phyloP scores from a whole-genome alignment of 140 eudicot genomes.

The Stevia rebaudiana region DNA sequence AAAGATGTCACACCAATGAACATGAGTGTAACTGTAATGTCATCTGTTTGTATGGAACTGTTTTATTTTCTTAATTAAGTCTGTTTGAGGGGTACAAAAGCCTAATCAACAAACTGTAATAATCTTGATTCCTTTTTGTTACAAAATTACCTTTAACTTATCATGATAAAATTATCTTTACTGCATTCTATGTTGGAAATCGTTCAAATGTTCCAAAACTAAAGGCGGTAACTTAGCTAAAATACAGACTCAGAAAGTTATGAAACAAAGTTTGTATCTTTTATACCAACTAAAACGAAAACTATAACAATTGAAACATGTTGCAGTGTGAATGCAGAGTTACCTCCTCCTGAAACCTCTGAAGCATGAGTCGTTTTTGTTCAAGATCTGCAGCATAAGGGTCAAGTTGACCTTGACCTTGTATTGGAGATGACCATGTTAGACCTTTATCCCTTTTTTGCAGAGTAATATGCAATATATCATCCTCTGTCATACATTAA shows the following conservation, averaged over 20 bases:
- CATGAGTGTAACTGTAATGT: no score
- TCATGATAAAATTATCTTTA: no score
- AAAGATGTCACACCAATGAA: no score
- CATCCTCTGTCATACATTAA: slow-evolving; percentile 62
- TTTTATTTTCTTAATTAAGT: no score
- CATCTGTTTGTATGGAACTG: no score
- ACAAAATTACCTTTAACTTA: no score
- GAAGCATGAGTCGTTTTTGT: slow-evolving; percentile 96
- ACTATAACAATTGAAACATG: neutral
- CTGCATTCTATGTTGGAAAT: no score
- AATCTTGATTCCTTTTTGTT: no score
- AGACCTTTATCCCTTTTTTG: slow-evolving; percentile 94
- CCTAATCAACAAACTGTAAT: no score
- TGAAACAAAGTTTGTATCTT: neutral
- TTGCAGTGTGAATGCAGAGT: slow-evolving; percentile 27
- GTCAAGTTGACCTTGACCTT: slow-evolving; percentile 86
- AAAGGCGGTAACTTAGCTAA: neutral
- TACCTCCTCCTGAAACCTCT: slow-evolving; percentile 97
- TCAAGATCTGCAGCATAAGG: slow-evolving; percentile 70
- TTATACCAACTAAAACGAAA: neutral
- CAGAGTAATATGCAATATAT: slow-evolving; percentile 73
- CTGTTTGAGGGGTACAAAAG: no score
- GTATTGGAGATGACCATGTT: slow-evolving; percentile 91
- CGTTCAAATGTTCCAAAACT: no score
- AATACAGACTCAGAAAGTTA: neutral